Conservation (phyloP, 2,329 filamentous ascomycete species). For the Huntiella omanensis region DNA sequence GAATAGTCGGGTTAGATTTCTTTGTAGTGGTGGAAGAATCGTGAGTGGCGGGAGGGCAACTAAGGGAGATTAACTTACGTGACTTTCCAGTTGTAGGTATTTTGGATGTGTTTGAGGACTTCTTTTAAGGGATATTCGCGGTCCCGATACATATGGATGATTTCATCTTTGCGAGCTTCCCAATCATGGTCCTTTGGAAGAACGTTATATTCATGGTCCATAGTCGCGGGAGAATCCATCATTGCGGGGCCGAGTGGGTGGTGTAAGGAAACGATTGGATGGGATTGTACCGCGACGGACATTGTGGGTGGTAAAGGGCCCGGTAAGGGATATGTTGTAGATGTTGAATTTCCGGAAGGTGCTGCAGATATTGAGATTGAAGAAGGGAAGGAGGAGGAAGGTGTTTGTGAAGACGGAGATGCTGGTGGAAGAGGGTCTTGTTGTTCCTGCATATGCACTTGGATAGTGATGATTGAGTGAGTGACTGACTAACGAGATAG, state of each 20-base stretch:
- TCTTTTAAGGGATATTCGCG: slow-evolving; percentile 9
- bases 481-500: too few relatives aligned
- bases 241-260: background rate
- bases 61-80: slow-evolving; percentile 6
- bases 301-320: too few relatives aligned
- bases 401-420: too few relatives aligned
- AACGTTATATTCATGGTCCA: background rate
- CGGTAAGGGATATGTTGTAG: too few relatives aligned
- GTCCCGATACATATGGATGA: slow-evolving; percentile 9
- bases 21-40: too few relatives aligned
- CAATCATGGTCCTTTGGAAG: slow-evolving; percentile 9
- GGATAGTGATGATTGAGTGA: too few relatives aligned
- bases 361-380: too few relatives aligned
- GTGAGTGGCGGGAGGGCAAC: too few relatives aligned
- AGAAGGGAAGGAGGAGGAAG: too few relatives aligned
- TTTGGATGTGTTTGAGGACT: slow-evolving; percentile 8
- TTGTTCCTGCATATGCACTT: too few relatives aligned
- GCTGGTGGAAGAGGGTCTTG: too few relatives aligned
- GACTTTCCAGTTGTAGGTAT: slow-evolving; percentile 9
- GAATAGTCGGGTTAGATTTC: background rate
- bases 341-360: too few relatives aligned
- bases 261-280: background rate
- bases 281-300: background rate
- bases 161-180: slow-evolving; percentile 8
- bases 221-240: background rate